Evolutionary conservation across 371 early-diverging fungal species (phyloP), one percentile per base, ranked within the genome.

Genomic region (Mortierella sp.): DNA sequence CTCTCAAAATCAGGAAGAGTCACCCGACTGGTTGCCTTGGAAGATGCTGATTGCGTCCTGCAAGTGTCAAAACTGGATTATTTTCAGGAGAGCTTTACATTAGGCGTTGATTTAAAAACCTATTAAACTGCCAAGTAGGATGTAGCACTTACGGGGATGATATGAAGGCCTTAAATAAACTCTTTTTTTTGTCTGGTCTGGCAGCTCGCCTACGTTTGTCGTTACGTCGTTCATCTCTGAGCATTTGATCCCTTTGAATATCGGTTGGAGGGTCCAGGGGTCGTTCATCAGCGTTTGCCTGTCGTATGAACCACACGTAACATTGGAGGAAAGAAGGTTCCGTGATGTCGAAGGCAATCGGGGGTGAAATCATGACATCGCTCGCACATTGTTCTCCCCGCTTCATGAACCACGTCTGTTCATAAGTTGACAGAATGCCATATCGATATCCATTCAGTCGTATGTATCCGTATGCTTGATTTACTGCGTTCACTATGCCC

Each of bases 311-410:
- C 54, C 70, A 76, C 51, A 64, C 17, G 31, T 60, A 64, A 17
- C 65, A 57, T 55, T 76, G 76, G n/a, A 69, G 58, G 12, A 76
- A 30, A 23, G 76, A 52, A 3, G 76, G 70, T 14, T 57, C 47
- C n/a, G 41, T 43, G 11, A 26, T 15, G 41, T 61, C 47, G 32
- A 31, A 51, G 24, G 19, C 32, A 32, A 64, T 48, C 19, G 53
- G 42, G 1, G 63, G 52, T 8, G 76, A 68, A 32, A 64, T 44
- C n/a, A 56, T 8, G 24, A 69, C 11, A 32, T 48, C 53, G 23
- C 31, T 24, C 15, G 19, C 23, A 12, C 24, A 15, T 30, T 26
- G 30, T 9, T 27, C 23, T 11, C 6, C 46, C 32, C 64, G 41
- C 32, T 48, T 62, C 17, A 62, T 17, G 31, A 62, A 55, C 70